These are phyloP conservation scores for Haematococcus sp. DNA, from an alignment of 139 green algal genomes.

Conservation along the genomic window DNA sequence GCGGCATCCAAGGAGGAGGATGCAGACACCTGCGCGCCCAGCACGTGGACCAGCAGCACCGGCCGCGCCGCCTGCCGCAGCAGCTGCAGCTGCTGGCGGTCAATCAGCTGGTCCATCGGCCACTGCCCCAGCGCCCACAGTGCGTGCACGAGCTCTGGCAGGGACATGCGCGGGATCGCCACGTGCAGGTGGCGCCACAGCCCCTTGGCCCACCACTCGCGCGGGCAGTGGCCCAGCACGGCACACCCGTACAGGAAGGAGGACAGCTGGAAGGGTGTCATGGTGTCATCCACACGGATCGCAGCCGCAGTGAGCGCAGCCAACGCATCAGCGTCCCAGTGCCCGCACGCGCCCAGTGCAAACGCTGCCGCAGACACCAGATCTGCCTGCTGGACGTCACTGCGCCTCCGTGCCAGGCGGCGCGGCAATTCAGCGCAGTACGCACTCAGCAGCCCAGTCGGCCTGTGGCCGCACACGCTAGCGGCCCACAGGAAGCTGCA, in stretches of 20 bases:
- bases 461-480: not conserved
- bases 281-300: not conserved
- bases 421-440: constrained; percentile 1
- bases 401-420: not conserved
- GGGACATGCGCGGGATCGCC: not conserved
- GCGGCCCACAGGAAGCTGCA: constrained; percentile 12
- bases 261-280: not conserved
- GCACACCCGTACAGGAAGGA: constrained; percentile 8
- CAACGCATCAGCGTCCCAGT: not conserved
- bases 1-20: not conserved
- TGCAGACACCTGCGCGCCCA: not conserved
- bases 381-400: not conserved
- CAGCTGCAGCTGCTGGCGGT: not conserved
- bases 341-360: not conserved
- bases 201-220: not conserved
- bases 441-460: not conserved
- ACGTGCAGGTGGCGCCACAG: not conserved
- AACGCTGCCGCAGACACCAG: not conserved
- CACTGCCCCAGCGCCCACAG: constrained; percentile 14
- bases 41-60: constrained; percentile 5
- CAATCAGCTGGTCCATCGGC: not conserved
- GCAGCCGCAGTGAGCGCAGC: not conserved
- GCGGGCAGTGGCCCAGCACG: constrained; percentile 9
- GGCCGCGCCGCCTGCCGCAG: not conserved
- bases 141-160: constrained; percentile 10